Evolutionary conservation across 1,139 yeast genomes (phyloP).

Genomic region (Geotrichum candidum): DNA sequence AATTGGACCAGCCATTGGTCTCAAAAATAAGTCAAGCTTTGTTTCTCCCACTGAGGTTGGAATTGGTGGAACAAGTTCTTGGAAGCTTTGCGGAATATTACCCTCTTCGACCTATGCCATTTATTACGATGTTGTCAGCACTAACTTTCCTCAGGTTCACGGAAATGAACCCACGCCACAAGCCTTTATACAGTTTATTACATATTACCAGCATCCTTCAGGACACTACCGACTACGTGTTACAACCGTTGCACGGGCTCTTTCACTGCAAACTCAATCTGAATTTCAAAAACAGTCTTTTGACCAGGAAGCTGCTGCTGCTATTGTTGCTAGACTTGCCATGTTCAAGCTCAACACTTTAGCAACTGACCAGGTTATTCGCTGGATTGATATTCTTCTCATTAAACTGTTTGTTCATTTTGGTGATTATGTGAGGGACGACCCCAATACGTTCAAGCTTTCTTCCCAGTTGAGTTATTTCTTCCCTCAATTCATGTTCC

Average conservation of each 20-base stretch:
- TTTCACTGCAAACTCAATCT: constrained; percentile 49
- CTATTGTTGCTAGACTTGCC: constrained; percentile 88
- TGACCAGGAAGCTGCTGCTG: constrained; percentile 99
- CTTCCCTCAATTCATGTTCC: constrained; percentile 72
- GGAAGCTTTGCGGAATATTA: constrained; percentile 77
- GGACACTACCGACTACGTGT: constrained; percentile 75
- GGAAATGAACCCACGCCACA: constrained; percentile 77
- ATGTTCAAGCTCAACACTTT: constrained; percentile 61
- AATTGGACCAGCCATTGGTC: constrained; percentile 86
- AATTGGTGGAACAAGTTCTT: constrained; percentile 83
- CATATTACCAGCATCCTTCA: constrained; percentile 65
- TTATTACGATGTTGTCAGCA: constrained; percentile 66
- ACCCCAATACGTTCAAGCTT: constrained; percentile 60
- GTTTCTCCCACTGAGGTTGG: constrained; percentile 94
- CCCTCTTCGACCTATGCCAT: constrained; percentile 87
- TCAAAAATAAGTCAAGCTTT: constrained; percentile 46
- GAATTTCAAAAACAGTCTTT: constrained; percentile 41
- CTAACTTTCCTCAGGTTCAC: constrained; percentile 43
- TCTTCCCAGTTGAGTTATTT: constrained; percentile 63
- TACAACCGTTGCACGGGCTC: constrained; percentile 71
- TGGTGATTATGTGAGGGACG: constrained; percentile 69
- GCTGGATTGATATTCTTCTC: constrained; percentile 71
- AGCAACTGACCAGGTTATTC: constrained; percentile 64
- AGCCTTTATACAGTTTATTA: constrained; percentile 63
- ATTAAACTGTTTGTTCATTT: constrained; percentile 70